Base-by-base conservation (phyloP, 129 eudicot genomes). In the Smallanthus sonchifolius region DNA sequence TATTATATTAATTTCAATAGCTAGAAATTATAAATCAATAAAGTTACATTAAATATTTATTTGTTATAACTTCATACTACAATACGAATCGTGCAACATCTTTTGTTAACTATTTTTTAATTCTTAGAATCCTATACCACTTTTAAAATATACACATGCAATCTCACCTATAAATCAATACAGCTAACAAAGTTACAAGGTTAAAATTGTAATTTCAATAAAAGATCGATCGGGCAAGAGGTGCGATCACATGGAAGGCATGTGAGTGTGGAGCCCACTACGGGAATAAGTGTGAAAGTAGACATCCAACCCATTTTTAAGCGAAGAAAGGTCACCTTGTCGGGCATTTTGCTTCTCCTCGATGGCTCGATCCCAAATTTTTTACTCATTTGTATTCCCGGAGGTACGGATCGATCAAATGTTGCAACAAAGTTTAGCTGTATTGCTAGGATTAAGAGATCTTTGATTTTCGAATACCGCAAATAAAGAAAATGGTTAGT, bases 191-290 rank as follows among this genome's bases (percentile, higher is more conserved):
- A 56, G 15, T 24, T 7, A 56, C 63, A 20, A 56, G 13, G 63
- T 20, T 56, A 56, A 56, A 17, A 15, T 56, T 3, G 63, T 56
- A 56, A 10, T 56, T 56, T 24, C 36, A 9, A 6, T 20, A 0
- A 38, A 56, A 55, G 9, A 24, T n/a, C 1, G 9, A 24, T n/a
- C 1, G n/a, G 54, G 42, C 20, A 14, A 39, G 49, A 13, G 38
- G 34, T 38, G 45, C 43, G 37, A 19, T 81, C 92, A 87, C 92
- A 85, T 87, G 92, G 96, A 85, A 65, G 67, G 88, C 96, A 90
- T 87, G 96, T 89, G 89, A 84, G 47, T 10, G 87, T 79, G 83
- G 88, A 75, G 72, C 91, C 90, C 81, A 81, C 90, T 0, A 78
- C 40, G 52, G 24, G 74, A 30, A 77, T 35, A 36, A 48, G 65